Evolutionary conservation across 2,329 filamentous ascomycete species (phyloP), one percentile per base, ranked within the genome.

Genomic region (Clarireedia homoeocarpa): DNA sequence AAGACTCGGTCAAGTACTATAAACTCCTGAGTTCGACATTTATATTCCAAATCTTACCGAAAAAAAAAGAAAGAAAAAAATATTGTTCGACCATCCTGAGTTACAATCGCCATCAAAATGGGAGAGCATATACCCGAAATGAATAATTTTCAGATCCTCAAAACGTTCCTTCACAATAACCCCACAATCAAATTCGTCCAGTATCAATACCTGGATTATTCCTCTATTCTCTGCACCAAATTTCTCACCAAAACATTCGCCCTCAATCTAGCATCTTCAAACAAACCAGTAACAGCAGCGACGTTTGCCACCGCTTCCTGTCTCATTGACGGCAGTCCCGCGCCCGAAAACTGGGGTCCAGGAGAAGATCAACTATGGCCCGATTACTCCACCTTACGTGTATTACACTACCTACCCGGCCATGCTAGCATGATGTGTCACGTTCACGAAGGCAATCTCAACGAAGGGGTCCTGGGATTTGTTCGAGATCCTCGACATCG

Each of bases 341-440:
- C 23, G 23, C 42, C 12, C 23, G 42, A 46, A 24, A 46, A 46
- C 23, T 24, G 12, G 12, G 12, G 17, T 5, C 7, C 17, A 4
- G 88, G 88, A 1, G 80, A 85, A 62, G 86, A 88, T 60, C 76
- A 78, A n/a, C 71, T 91, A 5, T 74, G 81, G 51, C 84, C 88
- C 0, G 88, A 91, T 64, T 75, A 58, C 56, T 52, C 53, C 7
- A 61, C 39, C n/a, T 88, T 55, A 71, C 73, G 2, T 85, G 79
- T 2, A 71, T 91, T 12, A 76, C 77, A 15, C 68, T 71, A 2
- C 82, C 83, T 6, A 79, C 78, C 0, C 77, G 79, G 14, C 73
- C 80, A 24, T 75, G 78, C 9, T 81, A 87, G 38, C 77, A 82
- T 26, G 85, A 81, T 47, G 80, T 88, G 24, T 81, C 85, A 66